Evolutionary conservation across 1,139 yeast species (phyloP).

Genomic region (Diutina rugosa): DNA sequence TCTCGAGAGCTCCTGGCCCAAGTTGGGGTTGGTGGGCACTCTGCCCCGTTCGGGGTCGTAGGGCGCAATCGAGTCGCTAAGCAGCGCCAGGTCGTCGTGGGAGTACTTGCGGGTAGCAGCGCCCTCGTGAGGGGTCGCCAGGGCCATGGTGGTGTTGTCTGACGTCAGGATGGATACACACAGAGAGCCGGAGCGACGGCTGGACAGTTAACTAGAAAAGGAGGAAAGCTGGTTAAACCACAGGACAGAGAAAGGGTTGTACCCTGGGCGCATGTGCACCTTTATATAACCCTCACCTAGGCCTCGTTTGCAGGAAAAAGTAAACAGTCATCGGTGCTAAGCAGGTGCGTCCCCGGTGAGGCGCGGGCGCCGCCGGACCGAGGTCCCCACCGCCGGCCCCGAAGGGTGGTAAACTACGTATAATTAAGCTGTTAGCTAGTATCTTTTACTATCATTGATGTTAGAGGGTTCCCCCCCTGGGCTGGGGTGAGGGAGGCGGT

Average conservation of each 20-base stretch:
- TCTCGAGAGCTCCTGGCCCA: constrained; percentile 3
- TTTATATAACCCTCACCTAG: background rate
- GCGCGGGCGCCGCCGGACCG: background rate
- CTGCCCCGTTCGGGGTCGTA: background rate
- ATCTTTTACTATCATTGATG: background rate
- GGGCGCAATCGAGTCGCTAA: background rate
- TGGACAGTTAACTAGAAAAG: background rate
- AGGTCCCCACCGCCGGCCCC: background rate
- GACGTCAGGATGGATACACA: background rate
- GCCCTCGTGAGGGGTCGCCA: background rate
- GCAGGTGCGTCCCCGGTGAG: background rate
- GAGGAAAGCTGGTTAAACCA: no score
- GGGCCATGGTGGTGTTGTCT: background rate
- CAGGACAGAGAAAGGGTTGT: no score
- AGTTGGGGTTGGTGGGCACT: background rate
- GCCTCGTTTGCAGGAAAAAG: background rate
- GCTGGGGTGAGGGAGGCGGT: background rate
- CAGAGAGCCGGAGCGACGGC: background rate
- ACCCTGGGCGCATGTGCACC: no score
- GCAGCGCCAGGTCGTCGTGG: background rate
- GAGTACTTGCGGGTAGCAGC: background rate
- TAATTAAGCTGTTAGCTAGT: background rate
- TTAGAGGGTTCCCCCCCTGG: background rate
- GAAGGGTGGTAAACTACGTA: no score
- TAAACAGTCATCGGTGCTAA: background rate